Base-by-base conservation (phyloP, 1,284 basidiomycete species). In the Tetrapyrgos nigripes region DNA sequence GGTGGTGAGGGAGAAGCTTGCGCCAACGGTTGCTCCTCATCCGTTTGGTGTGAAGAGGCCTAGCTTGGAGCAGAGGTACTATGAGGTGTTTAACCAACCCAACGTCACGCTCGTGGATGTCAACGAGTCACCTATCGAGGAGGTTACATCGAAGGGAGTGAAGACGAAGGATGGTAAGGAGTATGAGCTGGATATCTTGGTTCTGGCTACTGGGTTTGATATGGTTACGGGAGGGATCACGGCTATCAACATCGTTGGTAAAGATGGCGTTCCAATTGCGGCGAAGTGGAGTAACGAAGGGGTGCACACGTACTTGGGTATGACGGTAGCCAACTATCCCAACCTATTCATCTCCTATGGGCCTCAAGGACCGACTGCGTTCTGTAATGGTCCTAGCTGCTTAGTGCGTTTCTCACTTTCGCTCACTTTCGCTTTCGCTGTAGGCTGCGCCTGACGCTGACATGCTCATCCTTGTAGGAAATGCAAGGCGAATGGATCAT, bases 301-400 rank as follows among this genome's bases (percentile, higher is more conserved):
- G 1, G 48, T 68, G 33, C 53, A 62, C 1, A 67, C 68, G 1
- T 68, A 69, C 44, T 58, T 70, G 10, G 69, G 69, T 13, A 47
- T 70, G 56, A 59, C 58, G 14, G 57, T 45, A 2, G 52, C 62
- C 10, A 60, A 55, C 5, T 69, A 55, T 51, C 69, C 68, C 3
- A 70, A 70, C 51, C 67, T 70, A 68, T 68, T 70, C 59, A 66
- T 69, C 56, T 48, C 61, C 4, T 70, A 68, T 35, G 69, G 68
- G 3, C 67, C 68, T 19, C 69, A 70, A 14, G 68, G 60, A 11
- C 67, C 68, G 11, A 67, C 67, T 3, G 64, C 68, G 0, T 67
- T 68, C 21, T 66, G 62, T 50, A 70, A 70, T 37, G 69, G 68
- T 0, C 69, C 66, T 2, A 66, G 63, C 8, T 68, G 66, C 23